A percentile compares a stretch with the other conserved stretches of the same genome.
Conservation (phyloP, 179 eudicot species). For the Gypsophila paniculata region DNA sequence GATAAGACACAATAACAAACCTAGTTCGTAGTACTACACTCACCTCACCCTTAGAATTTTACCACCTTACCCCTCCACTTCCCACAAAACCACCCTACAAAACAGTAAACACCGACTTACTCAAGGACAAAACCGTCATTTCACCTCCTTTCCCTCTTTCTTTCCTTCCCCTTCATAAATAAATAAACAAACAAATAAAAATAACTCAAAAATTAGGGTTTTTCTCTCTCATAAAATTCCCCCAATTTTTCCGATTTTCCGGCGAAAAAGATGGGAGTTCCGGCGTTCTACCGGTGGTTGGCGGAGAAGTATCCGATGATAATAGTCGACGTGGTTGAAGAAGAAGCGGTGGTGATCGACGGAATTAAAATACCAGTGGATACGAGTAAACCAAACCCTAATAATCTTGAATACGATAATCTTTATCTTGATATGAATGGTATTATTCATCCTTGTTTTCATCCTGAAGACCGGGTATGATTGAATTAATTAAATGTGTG, state of each 20-base stretch:
- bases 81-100: neutral
- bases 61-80: slow-evolving; percentile 1
- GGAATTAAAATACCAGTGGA: slow-evolving; percentile 71
- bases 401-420: slow-evolving; percentile 64
- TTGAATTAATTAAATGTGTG: no score
- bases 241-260: neutral
- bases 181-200: neutral
- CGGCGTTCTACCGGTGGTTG: slow-evolving; percentile 82
- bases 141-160: neutral
- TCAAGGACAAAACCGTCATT: slow-evolving; percentile 8
- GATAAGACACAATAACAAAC: neutral
- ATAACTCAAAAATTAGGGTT: slow-evolving; percentile 23
- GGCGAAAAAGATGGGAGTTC: slow-evolving; percentile 49
- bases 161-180: neutral
- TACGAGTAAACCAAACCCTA: slow-evolving; percentile 72
- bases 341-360: slow-evolving; percentile 60
- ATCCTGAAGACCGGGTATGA: slow-evolving; percentile 76
- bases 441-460: slow-evolving; percentile 85
- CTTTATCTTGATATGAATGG: slow-evolving; percentile 84
- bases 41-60: neutral
- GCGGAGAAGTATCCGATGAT: slow-evolving; percentile 86
- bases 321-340: slow-evolving; percentile 68
- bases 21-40: no score
- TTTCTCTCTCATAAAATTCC: slow-evolving; percentile 17
- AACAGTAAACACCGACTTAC: no score